Evolutionary conservation across 768 basidiomycete genomes (phyloP).

Genomic region (Roridomyces roridus): DNA sequence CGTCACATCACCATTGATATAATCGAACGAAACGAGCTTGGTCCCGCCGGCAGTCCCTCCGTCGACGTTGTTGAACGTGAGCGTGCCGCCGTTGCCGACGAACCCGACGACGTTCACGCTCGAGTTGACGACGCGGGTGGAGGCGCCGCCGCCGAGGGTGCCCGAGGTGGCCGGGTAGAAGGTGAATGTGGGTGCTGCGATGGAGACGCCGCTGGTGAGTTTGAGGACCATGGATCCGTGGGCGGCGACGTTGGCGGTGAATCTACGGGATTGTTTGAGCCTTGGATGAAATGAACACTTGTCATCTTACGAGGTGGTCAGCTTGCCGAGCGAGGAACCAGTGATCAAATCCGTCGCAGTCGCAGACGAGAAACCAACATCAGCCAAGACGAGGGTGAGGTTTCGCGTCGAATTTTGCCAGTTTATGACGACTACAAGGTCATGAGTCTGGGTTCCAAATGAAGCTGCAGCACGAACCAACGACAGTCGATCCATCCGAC

Average conservation of each 20-base stretch:
- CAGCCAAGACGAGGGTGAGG: slow-evolving; percentile 47
- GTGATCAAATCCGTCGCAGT: slow-evolving; percentile 47
- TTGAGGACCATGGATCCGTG: slow-evolving; percentile 45
- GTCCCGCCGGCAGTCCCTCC: slow-evolving; percentile 48
- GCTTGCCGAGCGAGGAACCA: slow-evolving; percentile 41
- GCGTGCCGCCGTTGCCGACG: slow-evolving; percentile 48
- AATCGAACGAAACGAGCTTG: slow-evolving; percentile 50
- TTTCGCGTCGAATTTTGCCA: slow-evolving; percentile 46
- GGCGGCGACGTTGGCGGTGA: slow-evolving; percentile 40
- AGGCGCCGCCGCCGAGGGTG: slow-evolving; percentile 45
- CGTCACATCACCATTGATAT: slow-evolving; percentile 52
- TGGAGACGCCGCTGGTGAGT: slow-evolving; percentile 35
- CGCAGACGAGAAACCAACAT: slow-evolving; percentile 49
- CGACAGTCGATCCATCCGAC: slow-evolving; percentile 53
- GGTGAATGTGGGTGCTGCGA: slow-evolving; percentile 38
- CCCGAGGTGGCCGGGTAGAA: slow-evolving; percentile 39
- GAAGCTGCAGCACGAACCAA: slow-evolving; percentile 36
- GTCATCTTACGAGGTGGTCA: slow-evolving; percentile 45
- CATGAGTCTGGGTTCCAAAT: too few species aligned
- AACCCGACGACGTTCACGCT: slow-evolving; percentile 77
- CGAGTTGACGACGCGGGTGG: slow-evolving; percentile 40
- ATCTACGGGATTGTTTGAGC: too few species aligned
- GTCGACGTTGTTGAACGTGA: slow-evolving; percentile 49
- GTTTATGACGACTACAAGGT: slow-evolving; percentile 50
- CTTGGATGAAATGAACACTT: too few species aligned